Conservation (phyloP, 176 grass and related monocot genomes). For the Oryza brachyantha region DNA sequence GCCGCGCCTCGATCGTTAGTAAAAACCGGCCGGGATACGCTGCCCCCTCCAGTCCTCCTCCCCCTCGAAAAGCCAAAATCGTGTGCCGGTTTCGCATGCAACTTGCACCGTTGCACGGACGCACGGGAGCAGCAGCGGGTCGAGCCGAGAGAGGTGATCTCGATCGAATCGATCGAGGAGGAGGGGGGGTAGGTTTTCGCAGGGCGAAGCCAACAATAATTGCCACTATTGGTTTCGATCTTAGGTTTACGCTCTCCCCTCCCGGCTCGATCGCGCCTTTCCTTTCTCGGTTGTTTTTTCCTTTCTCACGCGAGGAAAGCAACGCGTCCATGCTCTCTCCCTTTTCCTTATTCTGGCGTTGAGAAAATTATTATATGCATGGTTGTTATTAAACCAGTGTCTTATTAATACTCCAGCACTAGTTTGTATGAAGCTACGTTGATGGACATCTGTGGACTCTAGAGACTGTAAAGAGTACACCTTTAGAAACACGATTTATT, state of each 20-base stretch:
- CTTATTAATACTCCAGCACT: no score
- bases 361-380: not conserved
- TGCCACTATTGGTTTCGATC: slow-evolving; percentile 32
- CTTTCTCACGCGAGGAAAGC: slow-evolving; percentile 29
- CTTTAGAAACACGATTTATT: not conserved
- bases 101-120: slow-evolving; percentile 26
- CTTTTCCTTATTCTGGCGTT: not conserved
- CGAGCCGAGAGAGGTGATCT: slow-evolving; percentile 20
- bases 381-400: not conserved
- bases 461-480: not conserved
- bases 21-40: slow-evolving; percentile 44
- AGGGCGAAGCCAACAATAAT: slow-evolving; percentile 19
- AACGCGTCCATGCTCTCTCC: not conserved
- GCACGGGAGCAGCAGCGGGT: not conserved
- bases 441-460: not conserved
- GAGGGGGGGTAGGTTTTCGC: no score
- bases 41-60: not conserved
- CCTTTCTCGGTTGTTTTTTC: slow-evolving; percentile 29
- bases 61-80: slow-evolving; percentile 46
- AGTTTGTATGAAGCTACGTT: not conserved
- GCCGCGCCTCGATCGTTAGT: not conserved
- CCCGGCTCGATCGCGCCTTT: not conserved
- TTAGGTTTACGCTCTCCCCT: not conserved
- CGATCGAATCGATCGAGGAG: no score
- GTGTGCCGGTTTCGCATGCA: slow-evolving; percentile 41